Conservation (phyloP, 495 filamentous ascomycete species). For the Annulohypoxylon maeteangense region DNA sequence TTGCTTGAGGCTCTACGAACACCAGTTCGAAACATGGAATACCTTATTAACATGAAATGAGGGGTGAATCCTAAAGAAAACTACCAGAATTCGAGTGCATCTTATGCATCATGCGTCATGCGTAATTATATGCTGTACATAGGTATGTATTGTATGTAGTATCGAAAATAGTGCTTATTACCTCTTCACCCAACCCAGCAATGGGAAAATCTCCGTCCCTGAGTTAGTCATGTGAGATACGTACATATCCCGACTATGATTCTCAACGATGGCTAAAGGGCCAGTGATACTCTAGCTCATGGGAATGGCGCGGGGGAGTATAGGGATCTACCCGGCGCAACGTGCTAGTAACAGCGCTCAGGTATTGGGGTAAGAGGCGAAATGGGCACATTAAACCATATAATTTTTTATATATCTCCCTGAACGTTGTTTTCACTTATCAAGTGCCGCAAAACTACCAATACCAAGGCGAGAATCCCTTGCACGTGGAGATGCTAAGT, state of each 20-base stretch:
- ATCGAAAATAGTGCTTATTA: not conserved
- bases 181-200: constrained; percentile 24
- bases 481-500: not conserved
- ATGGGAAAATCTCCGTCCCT: constrained; percentile 13
- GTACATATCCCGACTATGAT: not conserved
- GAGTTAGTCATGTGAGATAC: constrained; percentile 23
- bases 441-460: not conserved
- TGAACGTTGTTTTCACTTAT: not conserved
- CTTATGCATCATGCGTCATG: constrained; percentile 35
- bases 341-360: constrained; percentile 12
- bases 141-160: no score
- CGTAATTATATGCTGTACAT: constrained; percentile 11
- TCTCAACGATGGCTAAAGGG: not conserved
- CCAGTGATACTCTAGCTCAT: not conserved
- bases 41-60: constrained; percentile 15
- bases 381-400: not conserved
- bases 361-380: not conserved
- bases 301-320: constrained; percentile 17
- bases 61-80: constrained; percentile 13
- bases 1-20: constrained; percentile 21
- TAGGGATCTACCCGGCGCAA: constrained; percentile 30
- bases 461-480: not conserved
- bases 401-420: not conserved
- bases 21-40: constrained; percentile 4
- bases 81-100: constrained; percentile 17